Evolutionary conservation across 2,329 filamentous ascomycete genomes (phyloP).

Genomic region (Fusarium coffeatum): DNA sequence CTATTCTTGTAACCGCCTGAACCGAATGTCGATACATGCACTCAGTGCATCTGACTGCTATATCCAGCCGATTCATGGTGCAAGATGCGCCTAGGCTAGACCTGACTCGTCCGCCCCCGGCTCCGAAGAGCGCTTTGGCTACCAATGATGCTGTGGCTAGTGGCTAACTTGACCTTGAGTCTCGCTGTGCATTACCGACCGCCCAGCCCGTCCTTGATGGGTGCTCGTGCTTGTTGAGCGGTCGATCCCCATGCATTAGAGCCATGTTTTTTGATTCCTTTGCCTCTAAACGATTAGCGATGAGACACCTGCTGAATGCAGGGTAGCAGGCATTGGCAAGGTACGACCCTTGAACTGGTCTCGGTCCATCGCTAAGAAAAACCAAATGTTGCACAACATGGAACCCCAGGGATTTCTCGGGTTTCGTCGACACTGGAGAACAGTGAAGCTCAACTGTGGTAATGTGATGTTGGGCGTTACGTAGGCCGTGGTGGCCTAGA

Average conservation of each 20-base stretch:
- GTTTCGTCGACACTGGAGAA: conserved; percentile 4
- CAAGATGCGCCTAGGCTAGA: conserved; percentile 40
- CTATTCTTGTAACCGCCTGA: conserved; percentile 41
- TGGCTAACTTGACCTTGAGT: neutral
- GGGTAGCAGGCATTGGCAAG: conserved; percentile 30
- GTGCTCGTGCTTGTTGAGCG: conserved; percentile 41
- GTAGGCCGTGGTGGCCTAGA: conserved; percentile 30
- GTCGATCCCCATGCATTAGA: conserved; percentile 41
- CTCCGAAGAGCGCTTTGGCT: conserved; percentile 33
- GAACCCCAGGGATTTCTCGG: conserved; percentile 32
- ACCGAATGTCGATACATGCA: conserved; percentile 18
- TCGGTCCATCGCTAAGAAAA: conserved; percentile 17
- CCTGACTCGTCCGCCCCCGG: conserved; percentile 37
- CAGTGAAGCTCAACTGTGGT: conserved; percentile 18
- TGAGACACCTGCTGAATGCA: conserved; percentile 28
- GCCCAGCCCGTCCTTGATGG: neutral
- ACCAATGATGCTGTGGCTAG: conserved; percentile 43
- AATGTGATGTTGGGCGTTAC: conserved; percentile 17
- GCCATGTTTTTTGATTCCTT: conserved; percentile 26
- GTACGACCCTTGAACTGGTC: conserved; percentile 21
- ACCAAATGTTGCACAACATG: conserved; percentile 24
- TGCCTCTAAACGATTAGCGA: conserved; percentile 33
- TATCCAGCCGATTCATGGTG: conserved; percentile 27
- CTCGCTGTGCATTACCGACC: neutral
- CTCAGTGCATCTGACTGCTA: neutral